phyloP scores from a whole-genome alignment of 2,329 filamentous ascomycete genomes.

The Clonostachys solani region DNA sequence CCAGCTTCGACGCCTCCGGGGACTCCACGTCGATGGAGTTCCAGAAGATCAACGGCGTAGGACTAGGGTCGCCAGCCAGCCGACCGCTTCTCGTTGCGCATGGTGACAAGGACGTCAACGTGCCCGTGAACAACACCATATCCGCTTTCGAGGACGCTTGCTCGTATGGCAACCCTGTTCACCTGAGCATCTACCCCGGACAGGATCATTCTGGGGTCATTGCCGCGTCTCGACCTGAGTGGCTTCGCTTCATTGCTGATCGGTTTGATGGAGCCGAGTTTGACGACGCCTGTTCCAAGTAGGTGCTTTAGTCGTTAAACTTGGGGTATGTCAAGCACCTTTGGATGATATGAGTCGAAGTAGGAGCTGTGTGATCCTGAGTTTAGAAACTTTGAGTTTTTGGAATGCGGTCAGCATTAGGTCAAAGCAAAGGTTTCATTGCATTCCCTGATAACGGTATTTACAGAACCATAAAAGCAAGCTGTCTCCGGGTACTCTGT shows the following conservation, averaged over 20 bases:
- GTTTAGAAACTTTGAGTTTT: too few relatives aligned
- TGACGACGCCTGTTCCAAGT: too few relatives aligned
- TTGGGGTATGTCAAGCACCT: too few relatives aligned
- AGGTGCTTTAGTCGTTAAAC: too few relatives aligned
- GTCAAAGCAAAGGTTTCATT: too few relatives aligned
- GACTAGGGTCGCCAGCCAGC: constrained; percentile 1
- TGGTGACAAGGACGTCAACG: constrained; percentile 15
- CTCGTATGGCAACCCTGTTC: constrained; percentile 2
- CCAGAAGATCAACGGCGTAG: neutral
- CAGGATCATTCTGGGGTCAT: constrained; percentile 7
- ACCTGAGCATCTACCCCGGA: constrained; percentile 7
- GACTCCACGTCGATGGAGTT: neutral
- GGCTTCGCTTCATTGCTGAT: constrained; percentile 11
- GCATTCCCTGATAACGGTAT: too few relatives aligned
- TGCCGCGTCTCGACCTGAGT: constrained; percentile 5
- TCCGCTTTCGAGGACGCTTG: constrained; percentile 8
- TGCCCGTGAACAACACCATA: constrained; percentile 2
- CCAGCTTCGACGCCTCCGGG: constrained; percentile 2
- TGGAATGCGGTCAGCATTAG: too few relatives aligned
- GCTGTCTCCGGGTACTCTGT: too few relatives aligned
- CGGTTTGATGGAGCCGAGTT: constrained; percentile 4
- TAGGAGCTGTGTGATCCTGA: too few relatives aligned
- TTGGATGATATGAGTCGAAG: too few relatives aligned
- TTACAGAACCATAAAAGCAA: too few relatives aligned
- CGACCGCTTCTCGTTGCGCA: constrained; percentile 28